Base-by-base conservation (phyloP, 768 basidiomycete species). In the Infundibulicybe gibba region DNA sequence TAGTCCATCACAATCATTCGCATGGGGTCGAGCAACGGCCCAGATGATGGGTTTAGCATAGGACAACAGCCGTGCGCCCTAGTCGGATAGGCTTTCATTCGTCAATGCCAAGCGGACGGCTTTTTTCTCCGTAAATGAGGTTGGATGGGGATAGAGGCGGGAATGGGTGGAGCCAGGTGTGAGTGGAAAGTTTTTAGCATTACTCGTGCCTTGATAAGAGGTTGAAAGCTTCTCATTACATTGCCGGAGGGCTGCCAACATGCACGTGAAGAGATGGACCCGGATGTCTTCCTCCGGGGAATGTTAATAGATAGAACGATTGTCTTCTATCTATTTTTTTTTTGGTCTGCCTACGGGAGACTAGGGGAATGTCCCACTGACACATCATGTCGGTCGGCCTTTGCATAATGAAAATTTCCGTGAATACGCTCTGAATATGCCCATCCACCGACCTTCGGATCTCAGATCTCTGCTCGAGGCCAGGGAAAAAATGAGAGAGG, bases 331-430 rank as follows among this genome's bases (percentile, higher is more conserved):
- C n/a, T n/a, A n/a, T n/a, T n/a, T n/a, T n/a, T n/a, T n/a, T n/a
- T n/a, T n/a, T n/a, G n/a, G n/a, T n/a, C n/a, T n/a, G n/a, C n/a
- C n/a, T n/a, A n/a, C n/a, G n/a, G n/a, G n/a, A n/a, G n/a, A n/a
- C n/a, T 19, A 10, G 35, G 10, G 33, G 33, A 44, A 35, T 13
- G 42, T 11, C 55, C 62, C 13, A 64, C 5, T 58, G n/a, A n/a
- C 61, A 66, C 3, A 61, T 25, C 25, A 60, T 52, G 25, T 67
- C 69, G 0, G 64, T 69, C 13, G 70, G 62, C n/a, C 50, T 50
- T 37, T 69, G 66, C 16, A 67, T 55, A 10, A 72, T 50, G 37
- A 57, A 56, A 1, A 45, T 44, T 31, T 52, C 40, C 0, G 62
- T 64, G 12, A 63, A 19, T 5, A 70, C 50, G 17, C 63, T n/a